Conservation (phyloP, 331 rosid genomes). For the Saraca asoca region DNA sequence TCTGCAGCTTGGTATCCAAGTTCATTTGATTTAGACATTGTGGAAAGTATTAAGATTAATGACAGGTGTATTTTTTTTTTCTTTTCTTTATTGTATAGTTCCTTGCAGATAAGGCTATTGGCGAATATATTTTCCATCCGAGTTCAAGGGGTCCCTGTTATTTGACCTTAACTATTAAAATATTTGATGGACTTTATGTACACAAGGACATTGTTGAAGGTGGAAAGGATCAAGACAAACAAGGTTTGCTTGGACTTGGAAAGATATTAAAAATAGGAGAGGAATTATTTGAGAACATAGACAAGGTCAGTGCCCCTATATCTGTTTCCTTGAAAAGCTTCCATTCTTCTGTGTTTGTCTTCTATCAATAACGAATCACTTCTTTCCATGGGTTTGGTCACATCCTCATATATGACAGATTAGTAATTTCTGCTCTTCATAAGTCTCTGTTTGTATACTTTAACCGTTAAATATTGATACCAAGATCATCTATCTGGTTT, state of each 20-base stretch:
- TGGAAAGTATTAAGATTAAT: constrained; percentile 23
- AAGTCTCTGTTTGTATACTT: background rate
- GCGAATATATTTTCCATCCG: constrained; percentile 55
- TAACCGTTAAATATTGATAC: constrained; percentile 7
- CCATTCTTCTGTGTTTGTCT: background rate
- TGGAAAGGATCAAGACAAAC: constrained; percentile 39
- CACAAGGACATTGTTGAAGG: constrained; percentile 51
- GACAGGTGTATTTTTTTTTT: background rate
- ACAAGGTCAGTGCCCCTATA: constrained; percentile 43
- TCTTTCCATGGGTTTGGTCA: constrained; percentile 14
- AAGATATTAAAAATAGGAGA: constrained; percentile 49
- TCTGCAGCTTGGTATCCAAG: constrained; percentile 24
- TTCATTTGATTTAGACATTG: constrained; percentile 12
- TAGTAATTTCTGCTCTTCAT: constrained; percentile 15
- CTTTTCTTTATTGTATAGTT: constrained; percentile 41
- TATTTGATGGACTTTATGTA: constrained; percentile 39
- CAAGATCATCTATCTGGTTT: constrained; percentile 7
- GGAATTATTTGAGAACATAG: constrained; percentile 40
- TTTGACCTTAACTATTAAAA: constrained; percentile 45
- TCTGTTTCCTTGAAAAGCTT: constrained; percentile 11
- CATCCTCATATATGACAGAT: background rate
- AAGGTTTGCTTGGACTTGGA: constrained; percentile 47
- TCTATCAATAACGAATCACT: background rate
- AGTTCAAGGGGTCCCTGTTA: constrained; percentile 41
- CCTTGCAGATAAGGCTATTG: constrained; percentile 49